These are phyloP conservation scores for Paralagenidium karlingii DNA, from an alignment of 352 stramenopile genomes.

Conservation along the genomic window DNA sequence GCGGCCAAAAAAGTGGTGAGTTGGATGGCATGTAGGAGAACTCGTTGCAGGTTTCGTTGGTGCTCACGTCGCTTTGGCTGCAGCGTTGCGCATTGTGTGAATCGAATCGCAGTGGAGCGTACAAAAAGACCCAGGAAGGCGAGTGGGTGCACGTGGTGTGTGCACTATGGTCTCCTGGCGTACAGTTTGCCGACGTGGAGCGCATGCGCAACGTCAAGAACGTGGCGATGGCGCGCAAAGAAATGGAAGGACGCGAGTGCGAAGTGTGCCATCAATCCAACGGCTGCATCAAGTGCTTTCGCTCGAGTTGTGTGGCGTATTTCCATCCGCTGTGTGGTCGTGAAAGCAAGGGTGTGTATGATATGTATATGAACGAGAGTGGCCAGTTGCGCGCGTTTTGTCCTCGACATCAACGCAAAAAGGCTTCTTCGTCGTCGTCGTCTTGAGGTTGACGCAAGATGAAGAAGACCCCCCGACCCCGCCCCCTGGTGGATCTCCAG, in stretches of 20 bases:
- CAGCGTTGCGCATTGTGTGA: slow-evolving; percentile 72
- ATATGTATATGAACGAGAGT: slow-evolving; percentile 87
- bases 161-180: slow-evolving; percentile 72
- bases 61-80: slow-evolving; percentile 4
- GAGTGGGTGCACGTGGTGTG: slow-evolving; percentile 82
- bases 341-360: slow-evolving; percentile 61
- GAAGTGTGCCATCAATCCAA: slow-evolving; percentile 45
- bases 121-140: slow-evolving; percentile 72
- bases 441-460: no score
- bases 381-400: slow-evolving; percentile 75
- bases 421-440: no score
- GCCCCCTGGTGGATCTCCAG: no score
- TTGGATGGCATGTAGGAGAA: slow-evolving; percentile 3
- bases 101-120: slow-evolving; percentile 49
- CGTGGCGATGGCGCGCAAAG: slow-evolving; percentile 44
- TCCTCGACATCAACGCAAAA: slow-evolving; percentile 29
- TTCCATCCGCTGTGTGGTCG: slow-evolving; percentile 80
- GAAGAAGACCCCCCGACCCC: no score
- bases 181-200: slow-evolving; percentile 78
- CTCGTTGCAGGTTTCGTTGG: background rate
- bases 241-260: slow-evolving; percentile 50
- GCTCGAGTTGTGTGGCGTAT: slow-evolving; percentile 38
- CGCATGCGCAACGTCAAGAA: slow-evolving; percentile 73
- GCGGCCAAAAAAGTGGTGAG: slow-evolving; percentile 32
- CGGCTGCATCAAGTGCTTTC: slow-evolving; percentile 81